Conservation (phyloP, 805 yeast genomes). For the Saccharomycopsis sp. region DNA sequence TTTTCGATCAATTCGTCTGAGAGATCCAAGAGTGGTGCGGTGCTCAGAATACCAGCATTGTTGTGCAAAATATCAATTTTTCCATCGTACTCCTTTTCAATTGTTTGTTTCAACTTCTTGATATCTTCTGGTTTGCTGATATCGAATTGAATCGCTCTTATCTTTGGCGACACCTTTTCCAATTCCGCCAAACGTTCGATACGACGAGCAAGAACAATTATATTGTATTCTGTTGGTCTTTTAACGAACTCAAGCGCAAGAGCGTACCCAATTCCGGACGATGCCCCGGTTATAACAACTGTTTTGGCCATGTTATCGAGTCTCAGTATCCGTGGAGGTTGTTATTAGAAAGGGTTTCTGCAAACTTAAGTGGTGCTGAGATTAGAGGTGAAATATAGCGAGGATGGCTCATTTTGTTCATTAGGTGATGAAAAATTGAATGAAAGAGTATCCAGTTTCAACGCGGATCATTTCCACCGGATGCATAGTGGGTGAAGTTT, state of each 20-base stretch:
- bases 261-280: conserved; percentile 51
- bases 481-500: no score
- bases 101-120: conserved; percentile 23
- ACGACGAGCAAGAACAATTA: conserved; percentile 33
- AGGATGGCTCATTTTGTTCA: no score
- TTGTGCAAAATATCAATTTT: conserved; percentile 32
- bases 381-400: no score
- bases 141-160: conserved; percentile 31
- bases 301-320: conserved; percentile 28
- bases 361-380: no score
- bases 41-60: conserved; percentile 32
- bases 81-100: conserved; percentile 29
- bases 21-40: conserved; percentile 30
- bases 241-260: conserved; percentile 38
- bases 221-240: conserved; percentile 31
- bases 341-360: no score
- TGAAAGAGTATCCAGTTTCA: no score
- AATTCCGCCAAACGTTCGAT: conserved; percentile 28
- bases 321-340: no score
- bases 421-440: no score
- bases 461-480: no score
- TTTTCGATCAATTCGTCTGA: conserved; percentile 25
- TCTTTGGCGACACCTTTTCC: conserved; percentile 23
- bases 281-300: conserved; percentile 55
- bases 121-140: conserved; percentile 31